These are phyloP conservation scores for Fomitopsis pulvina DNA, from an alignment of 768 basidiomycete genomes.

Conservation along the genomic window DNA sequence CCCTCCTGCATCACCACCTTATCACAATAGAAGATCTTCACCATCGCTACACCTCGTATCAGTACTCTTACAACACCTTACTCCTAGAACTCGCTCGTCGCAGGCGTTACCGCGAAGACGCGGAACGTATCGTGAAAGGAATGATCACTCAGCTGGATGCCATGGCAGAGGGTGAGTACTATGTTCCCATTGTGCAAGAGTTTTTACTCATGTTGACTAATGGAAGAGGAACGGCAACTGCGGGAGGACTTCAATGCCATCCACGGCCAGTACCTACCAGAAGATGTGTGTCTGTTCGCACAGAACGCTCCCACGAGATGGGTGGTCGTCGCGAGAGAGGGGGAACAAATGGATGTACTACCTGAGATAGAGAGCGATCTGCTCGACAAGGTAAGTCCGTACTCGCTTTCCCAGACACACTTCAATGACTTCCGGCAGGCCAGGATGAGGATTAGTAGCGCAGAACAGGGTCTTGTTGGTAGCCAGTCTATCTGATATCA, in stretches of 20 bases:
- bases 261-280: conserved; percentile 67
- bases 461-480: conserved; percentile 5
- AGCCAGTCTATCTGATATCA: conserved; percentile 16
- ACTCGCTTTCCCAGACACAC: not conserved
- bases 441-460: conserved; percentile 11
- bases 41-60: conserved; percentile 61
- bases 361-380: conserved; percentile 60
- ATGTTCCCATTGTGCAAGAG: conserved; percentile 2
- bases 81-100: conserved; percentile 69
- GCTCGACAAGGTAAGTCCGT: conserved; percentile 39
- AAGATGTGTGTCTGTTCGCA: conserved; percentile 75
- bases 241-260: conserved; percentile 67
- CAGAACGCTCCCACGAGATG: conserved; percentile 69
- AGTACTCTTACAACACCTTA: conserved; percentile 66
- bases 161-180: conserved; percentile 54
- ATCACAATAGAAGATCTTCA: conserved; percentile 57
- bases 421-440: conserved; percentile 20
- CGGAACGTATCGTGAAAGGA: conserved; percentile 55
- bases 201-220: not conserved
- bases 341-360: conserved; percentile 48
- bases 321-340: conserved; percentile 55
- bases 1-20: conserved; percentile 53
- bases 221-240: conserved; percentile 56
- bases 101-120: conserved; percentile 56
- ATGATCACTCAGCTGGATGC: conserved; percentile 60